Percentiles rank a stretch among this genome's conserved stretches.
Conservation (phyloP, 2,329 filamentous ascomycete genomes). For the Graphilbum ipis-grandicollis region DNA sequence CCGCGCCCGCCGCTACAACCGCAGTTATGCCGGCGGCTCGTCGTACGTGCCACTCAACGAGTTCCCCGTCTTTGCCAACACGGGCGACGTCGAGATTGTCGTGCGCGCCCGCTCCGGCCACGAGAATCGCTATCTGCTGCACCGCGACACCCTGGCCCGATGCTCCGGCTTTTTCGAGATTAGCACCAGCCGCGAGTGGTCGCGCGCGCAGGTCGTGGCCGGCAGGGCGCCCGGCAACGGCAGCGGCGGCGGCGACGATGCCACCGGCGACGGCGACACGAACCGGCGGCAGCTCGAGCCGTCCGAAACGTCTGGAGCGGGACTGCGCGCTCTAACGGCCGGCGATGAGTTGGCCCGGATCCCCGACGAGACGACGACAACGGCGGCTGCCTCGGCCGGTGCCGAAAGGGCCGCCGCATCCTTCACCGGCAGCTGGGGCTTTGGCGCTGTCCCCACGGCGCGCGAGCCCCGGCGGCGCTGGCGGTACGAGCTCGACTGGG, state of each 20-base stretch:
- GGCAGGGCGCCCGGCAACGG: not conserved
- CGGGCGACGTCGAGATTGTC: constrained; percentile 83
- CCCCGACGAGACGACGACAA: too few relatives aligned
- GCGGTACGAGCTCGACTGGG: constrained; percentile 77
- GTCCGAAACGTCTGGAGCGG: constrained; percentile 3
- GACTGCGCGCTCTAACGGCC: constrained; percentile 5
- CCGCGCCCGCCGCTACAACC: constrained; percentile 41
- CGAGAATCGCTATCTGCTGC: constrained; percentile 73
- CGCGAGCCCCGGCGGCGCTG: constrained; percentile 35
- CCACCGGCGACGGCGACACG: not conserved
- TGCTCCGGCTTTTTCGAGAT: constrained; percentile 91
- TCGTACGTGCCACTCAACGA: constrained; percentile 66
- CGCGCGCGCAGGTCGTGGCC: constrained; percentile 21
- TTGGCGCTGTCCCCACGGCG: constrained; percentile 11
- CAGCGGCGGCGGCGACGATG: not conserved
- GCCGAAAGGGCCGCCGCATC: constrained; percentile 42
- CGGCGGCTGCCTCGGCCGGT: too few relatives aligned
- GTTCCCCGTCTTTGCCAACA: constrained; percentile 79
- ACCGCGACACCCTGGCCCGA: constrained; percentile 71
- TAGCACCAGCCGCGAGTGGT: constrained; percentile 67
- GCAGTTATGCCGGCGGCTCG: constrained; percentile 60
- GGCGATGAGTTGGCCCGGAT: constrained; percentile 34
- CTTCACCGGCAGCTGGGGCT: constrained; percentile 16
- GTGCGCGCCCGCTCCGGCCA: constrained; percentile 47
- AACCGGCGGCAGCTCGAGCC: not conserved